Base-by-base conservation (phyloP, 768 basidiomycete genomes). In the Macrocybe gigantea region DNA sequence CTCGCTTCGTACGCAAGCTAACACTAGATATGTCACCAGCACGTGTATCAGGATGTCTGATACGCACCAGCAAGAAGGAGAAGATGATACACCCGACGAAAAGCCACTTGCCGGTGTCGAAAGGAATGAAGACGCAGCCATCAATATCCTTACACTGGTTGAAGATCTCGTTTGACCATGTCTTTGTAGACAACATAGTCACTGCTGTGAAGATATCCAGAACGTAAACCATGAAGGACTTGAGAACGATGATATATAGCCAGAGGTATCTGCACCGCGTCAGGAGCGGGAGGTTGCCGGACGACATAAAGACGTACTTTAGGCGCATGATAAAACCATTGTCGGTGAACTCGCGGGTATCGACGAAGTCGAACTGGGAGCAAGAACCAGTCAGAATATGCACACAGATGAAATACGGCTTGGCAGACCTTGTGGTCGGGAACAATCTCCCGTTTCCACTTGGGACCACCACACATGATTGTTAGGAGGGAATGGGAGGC, bases 21-120 rank as follows among this genome's bases (percentile, higher is more conserved):
- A 22, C 11, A 34, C 8, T 10, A 29, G 5, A 8, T 12, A 40
- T 51, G 9, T 49, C 8, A 22, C 38, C n/a, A 59, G 51, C 37
- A 49, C 14, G 12, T 29, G 44, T 8, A 47, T 32, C 15, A 34
- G n/a, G 31, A 14, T 15, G 36, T 9, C 10, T 35, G 15, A 30
- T 22, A 72, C 87, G 53, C 60, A 92, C 93, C 63, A 99, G 71
- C 30, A 99, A 74, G 72, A 97, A 98, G n/a, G 91, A 93, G 65
- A 96, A 90, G 56, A 96, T 87, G 78, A 99, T 98, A 68, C 95
- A 98, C 40, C 92, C 93, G 13, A 96, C 87, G 71, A 98, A 98
- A 51, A 99, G 73, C 93, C 93, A 98, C 67, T 93, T 90, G 44
- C 91, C 93, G 47, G 89, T 82, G 49, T 74, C 71, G 70, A 96